A percentile compares a stretch with the other conserved stretches of the same genome.
These are phyloP conservation scores for Xylaria sp. DNA, from an alignment of 2,329 filamentous ascomycete genomes.

Conservation along the genomic window DNA sequence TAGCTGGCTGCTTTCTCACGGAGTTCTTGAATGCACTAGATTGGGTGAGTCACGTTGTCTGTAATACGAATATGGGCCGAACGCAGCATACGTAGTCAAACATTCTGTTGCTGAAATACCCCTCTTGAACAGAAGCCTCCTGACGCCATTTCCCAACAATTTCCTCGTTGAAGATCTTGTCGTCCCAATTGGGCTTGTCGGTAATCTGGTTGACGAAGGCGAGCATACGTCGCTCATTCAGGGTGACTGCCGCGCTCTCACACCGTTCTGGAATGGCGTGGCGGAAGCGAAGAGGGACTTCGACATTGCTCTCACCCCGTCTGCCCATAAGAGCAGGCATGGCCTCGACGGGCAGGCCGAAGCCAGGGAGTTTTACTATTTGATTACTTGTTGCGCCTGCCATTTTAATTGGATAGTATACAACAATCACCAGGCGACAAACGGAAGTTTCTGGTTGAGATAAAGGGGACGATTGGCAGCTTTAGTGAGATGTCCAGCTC, in stretches of 20 bases:
- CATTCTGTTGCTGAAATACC: conserved; percentile 41
- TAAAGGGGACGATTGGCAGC: neutral
- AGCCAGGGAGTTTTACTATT: neutral
- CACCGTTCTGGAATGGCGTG: neutral
- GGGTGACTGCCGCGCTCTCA: neutral
- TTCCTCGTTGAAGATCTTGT: conserved; percentile 27
- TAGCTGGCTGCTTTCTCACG: conserved; percentile 48
- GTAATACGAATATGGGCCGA: neutral
- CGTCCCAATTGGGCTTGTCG: conserved; percentile 33
- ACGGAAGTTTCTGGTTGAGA: neutral
- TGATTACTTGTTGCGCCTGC: neutral
- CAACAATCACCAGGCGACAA: neutral
- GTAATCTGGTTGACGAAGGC: conserved; percentile 32
- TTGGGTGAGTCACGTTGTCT: conserved; percentile 2
- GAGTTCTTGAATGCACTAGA: conserved; percentile 45
- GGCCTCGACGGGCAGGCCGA: neutral
- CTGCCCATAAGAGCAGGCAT: neutral
- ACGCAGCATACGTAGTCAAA: conserved; percentile 37
- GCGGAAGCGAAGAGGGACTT: neutral
- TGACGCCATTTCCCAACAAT: conserved; percentile 27
- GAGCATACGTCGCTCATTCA: neutral
- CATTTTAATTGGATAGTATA: neutral
- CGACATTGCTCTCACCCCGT: neutral
- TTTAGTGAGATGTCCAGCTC: too few species aligned
- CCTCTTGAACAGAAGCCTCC: conserved; percentile 14